phyloP scores from a whole-genome alignment of 2,329 filamentous ascomycete genomes.

The Aspergillus caelatus region DNA sequence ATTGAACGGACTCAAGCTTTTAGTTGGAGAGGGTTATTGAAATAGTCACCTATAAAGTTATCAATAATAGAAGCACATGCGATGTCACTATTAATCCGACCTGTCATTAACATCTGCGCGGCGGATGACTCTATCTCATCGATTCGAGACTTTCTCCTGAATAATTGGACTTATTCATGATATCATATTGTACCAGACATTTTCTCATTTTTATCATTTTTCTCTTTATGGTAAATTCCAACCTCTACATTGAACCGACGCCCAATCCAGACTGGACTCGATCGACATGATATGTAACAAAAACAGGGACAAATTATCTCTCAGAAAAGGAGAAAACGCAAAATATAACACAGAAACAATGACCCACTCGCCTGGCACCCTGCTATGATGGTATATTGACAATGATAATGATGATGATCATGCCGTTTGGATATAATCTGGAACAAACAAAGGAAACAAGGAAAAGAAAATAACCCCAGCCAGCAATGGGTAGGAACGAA shows the following conservation, averaged over 20 bases:
- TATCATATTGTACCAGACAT: not conserved
- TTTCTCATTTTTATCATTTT: constrained; percentile 13
- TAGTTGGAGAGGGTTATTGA: not conserved
- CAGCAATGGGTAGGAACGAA: constrained; percentile 10
- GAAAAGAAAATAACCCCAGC: constrained; percentile 8
- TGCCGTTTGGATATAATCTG: constrained; percentile 24
- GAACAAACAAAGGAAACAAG: constrained; percentile 12
- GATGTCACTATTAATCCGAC: not conserved
- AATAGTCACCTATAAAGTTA: not conserved
- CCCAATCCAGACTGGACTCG: constrained; percentile 18
- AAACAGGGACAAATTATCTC: constrained; percentile 14
- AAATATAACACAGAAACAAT: constrained; percentile 18
- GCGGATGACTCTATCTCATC: not conserved
- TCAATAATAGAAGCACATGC: not conserved
- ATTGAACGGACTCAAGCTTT: not conserved
- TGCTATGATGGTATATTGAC: constrained; percentile 34
- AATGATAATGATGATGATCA: constrained; percentile 25
- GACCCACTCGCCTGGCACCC: constrained; percentile 31
- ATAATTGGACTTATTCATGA: not conserved
- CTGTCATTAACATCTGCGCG: not conserved
- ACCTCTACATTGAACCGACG: constrained; percentile 23
- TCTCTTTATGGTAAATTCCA: constrained; percentile 24
- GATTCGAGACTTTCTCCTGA: not conserved
- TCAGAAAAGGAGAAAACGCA: constrained; percentile 14
- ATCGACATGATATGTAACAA: constrained; percentile 21